Evolutionary conservation across 768 basidiomycete species (phyloP), one percentile per base, ranked within the genome.

Genomic region (Mycena alexandri): DNA sequence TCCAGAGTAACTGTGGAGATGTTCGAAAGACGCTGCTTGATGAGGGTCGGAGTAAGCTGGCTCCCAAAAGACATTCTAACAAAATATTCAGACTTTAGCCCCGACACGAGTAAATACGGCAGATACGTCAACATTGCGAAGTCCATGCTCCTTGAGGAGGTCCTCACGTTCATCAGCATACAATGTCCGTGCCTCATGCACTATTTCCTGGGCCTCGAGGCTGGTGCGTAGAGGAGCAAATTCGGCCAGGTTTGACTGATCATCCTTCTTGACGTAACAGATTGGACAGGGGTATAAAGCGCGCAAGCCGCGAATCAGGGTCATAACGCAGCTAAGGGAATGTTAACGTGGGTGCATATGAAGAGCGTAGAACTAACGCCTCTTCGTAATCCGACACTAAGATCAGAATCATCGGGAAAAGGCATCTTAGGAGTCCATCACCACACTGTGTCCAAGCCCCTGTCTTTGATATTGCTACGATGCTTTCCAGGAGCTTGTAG

Each of bases 321-420:
- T 68, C 79, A 85, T 84, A 17, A 81, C 72, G 57, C 75, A 81
- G 42, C 80, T 84, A 21, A 29, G 53, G n/a, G 51, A 46, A 67
- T 36, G 29, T 57, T 5, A 52, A 53, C 17, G 21, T 12, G 14
- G 21, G 7, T 3, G 42, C 33, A 11, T n/a, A 21, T 21, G 33
- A 17, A 33, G 2, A 22, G 9, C 48, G 38, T 2, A 38, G 10
- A 11, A 76, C 80, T 21, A 75, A 85, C 84, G 81, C 79, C 74
- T 86, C 84, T 66, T 85, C 79, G 54, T 83, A 85, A 62, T 86
- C 82, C 7, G 78, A 76, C 3, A 78, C 81, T 1, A 83, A 65
- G 5, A 84, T 81, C 0, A 82, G 34, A 36, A 85, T 73, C 5
- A 79, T 38, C 1, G 81, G 82, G 24, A 74, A 85, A 0, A 86